These are phyloP conservation scores for Phytopythium delawarense DNA, from an alignment of 352 stramenopile genomes.

Conservation along the genomic window DNA sequence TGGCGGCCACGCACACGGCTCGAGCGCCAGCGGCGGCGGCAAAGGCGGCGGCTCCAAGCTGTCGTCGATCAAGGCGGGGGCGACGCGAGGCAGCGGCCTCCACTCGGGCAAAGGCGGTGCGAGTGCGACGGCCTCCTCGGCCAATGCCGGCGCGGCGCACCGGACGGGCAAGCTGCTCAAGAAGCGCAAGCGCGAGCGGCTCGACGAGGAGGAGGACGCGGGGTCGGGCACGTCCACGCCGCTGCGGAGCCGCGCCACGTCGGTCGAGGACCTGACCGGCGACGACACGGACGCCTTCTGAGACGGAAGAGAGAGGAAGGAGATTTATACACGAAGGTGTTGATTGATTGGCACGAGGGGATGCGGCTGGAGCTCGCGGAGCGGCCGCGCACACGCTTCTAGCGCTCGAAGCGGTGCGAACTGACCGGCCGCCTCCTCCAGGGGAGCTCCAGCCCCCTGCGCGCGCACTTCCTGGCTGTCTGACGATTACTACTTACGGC, in stretches of 20 bases:
- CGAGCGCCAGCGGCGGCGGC: conserved; percentile 6
- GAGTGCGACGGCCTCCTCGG: background rate
- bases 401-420: background rate
- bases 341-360: background rate
- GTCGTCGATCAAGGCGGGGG: conserved; percentile 14
- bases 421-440: background rate
- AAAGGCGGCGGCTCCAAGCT: conserved; percentile 25
- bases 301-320: conserved; percentile 3
- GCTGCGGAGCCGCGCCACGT: conserved; percentile 3
- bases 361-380: background rate
- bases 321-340: background rate
- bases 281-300: conserved; percentile 55
- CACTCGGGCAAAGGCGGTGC: conserved; percentile 15
- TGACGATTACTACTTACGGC: conserved; percentile 2
- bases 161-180: conserved; percentile 24
- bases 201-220: conserved; percentile 12
- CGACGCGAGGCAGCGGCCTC: conserved; percentile 9
- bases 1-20: conserved; percentile 4
- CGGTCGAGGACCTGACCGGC: conserved; percentile 9
- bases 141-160: background rate
- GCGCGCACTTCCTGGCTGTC: background rate
- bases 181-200: conserved; percentile 46
- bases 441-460: background rate
- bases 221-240: conserved; percentile 15
- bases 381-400: background rate